These are phyloP conservation scores for Monosporascus ibericus DNA, from an alignment of 2,329 filamentous ascomycete genomes.

Conservation along the genomic window DNA sequence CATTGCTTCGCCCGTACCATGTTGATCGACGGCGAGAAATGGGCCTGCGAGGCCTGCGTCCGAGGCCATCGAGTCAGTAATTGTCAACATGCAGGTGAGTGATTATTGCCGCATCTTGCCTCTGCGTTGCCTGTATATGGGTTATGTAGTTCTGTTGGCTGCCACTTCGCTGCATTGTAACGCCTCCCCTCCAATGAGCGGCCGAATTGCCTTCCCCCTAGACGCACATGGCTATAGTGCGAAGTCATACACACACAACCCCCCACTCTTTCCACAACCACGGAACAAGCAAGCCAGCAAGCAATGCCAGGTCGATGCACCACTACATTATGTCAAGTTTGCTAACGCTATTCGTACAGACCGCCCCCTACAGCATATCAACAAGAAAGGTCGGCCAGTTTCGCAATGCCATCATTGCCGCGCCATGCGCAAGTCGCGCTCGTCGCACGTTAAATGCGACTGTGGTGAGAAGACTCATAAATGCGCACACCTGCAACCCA, in stretches of 20 bases:
- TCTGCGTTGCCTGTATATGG: neutral
- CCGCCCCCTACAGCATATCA: constrained; percentile 86
- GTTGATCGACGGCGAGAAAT: constrained; percentile 95
- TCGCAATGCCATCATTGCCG: constrained; percentile 98
- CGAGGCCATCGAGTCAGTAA: constrained; percentile 98
- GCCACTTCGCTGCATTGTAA: neutral
- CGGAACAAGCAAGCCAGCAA: no score
- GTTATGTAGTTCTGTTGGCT: neutral
- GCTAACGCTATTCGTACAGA: constrained; percentile 45
- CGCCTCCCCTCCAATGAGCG: neutral
- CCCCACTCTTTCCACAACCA: neutral
- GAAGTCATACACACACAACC: neutral
- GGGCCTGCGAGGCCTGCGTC: constrained; percentile 95
- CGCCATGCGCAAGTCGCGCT: constrained; percentile 89
- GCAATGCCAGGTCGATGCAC: no score
- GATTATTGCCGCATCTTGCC: constrained; percentile 17
- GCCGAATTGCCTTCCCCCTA: neutral
- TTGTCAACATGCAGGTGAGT: constrained; percentile 90
- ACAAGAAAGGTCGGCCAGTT: constrained; percentile 94
- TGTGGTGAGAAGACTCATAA: constrained; percentile 87
- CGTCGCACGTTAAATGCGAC: constrained; percentile 92
- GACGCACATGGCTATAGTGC: neutral
- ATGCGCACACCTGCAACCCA: constrained; percentile 54
- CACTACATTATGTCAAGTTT: neutral
- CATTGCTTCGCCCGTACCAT: constrained; percentile 37